A percentile compares a stretch with the other conserved stretches of the same genome.
phyloP scores from a whole-genome alignment of 305 asterid genomes.

The Andrographis paniculata region DNA sequence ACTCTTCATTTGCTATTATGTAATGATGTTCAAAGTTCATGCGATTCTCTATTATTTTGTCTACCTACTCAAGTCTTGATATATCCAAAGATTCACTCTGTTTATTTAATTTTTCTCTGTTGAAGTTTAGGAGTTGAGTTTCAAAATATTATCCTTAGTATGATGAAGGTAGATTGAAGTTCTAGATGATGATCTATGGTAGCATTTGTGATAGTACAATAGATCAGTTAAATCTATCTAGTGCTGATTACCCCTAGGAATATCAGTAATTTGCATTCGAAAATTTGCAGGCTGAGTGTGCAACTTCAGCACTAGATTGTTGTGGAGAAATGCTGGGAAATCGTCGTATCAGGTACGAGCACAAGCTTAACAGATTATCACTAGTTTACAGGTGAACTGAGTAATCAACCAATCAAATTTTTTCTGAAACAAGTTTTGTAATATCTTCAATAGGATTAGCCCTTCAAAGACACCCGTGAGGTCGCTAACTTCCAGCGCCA shows the following conservation, averaged over 20 bases:
- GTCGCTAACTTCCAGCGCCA: not conserved
- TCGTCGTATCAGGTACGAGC: conserved; percentile 1
- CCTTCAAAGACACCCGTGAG: conserved; percentile 9
- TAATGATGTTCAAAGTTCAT: too few species aligned
- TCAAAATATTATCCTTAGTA: too few species aligned
- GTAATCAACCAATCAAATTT: not conserved
- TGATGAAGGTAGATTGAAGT: too few species aligned
- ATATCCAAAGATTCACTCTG: too few species aligned
- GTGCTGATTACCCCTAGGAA: not conserved
- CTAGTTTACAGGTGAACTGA: not conserved
- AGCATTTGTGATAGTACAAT: too few species aligned
- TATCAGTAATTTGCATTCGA: not conserved
- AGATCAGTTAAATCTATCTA: not conserved
- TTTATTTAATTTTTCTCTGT: too few species aligned
- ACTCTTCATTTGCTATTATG: too few species aligned
- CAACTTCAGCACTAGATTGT: conserved; percentile 6
- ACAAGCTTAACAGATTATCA: not conserved
- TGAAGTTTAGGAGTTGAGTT: too few species aligned
- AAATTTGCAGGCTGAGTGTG: conserved; percentile 3
- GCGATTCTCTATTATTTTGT: too few species aligned
- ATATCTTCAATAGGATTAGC: not conserved
- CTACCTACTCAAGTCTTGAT: too few species aligned
- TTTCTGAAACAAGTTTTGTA: not conserved
- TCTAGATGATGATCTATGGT: too few species aligned
- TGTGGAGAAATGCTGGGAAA: conserved; percentile 1